Evolutionary conservation across 345 rosid species (phyloP).

Genomic region (Erodium maritimum): DNA sequence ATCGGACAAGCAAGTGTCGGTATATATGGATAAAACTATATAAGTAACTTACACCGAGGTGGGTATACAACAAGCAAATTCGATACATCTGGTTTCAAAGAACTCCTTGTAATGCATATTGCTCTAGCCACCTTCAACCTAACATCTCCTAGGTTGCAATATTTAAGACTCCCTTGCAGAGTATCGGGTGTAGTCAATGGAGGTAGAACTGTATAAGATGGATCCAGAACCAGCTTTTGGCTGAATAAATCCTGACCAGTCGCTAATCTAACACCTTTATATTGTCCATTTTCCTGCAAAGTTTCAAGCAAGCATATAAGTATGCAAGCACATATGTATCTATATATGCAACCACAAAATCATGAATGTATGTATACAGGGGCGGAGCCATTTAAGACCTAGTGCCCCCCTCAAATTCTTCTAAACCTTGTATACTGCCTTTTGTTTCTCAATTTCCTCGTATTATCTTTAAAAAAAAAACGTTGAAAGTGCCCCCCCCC

Average conservation of each 20-base stretch:
- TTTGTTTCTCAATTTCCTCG: too few species aligned
- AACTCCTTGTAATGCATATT: constrained; percentile 57
- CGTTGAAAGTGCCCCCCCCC: too few species aligned
- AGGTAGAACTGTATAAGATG: constrained; percentile 35
- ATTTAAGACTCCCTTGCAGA: constrained; percentile 21
- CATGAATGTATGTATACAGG: too few species aligned
- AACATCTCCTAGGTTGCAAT: constrained; percentile 24
- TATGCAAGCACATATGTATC: constrained; percentile 9
- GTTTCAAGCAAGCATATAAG: constrained; percentile 26
- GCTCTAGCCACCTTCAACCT: constrained; percentile 66
- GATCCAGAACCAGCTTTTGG: constrained; percentile 61
- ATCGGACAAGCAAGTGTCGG: too few species aligned
- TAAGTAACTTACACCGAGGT: constrained; percentile 61
- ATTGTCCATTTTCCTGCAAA: constrained; percentile 47
- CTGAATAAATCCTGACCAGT: constrained; percentile 85
- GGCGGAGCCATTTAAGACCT: too few species aligned
- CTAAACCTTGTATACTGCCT: too few species aligned
- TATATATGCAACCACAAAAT: too few species aligned
- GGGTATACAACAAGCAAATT: constrained; percentile 61
- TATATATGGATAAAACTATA: too few species aligned
- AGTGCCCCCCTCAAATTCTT: too few species aligned
- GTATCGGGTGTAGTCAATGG: constrained; percentile 16
- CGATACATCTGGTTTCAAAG: constrained; percentile 50
- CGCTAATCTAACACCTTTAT: constrained; percentile 71
- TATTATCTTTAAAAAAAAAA: too few species aligned